Percentiles rank a stretch among this genome's conserved stretches.
Evolutionary conservation across 2,329 filamentous ascomycete genomes (phyloP).

Genomic region (Pochonia chlamydosporia): DNA sequence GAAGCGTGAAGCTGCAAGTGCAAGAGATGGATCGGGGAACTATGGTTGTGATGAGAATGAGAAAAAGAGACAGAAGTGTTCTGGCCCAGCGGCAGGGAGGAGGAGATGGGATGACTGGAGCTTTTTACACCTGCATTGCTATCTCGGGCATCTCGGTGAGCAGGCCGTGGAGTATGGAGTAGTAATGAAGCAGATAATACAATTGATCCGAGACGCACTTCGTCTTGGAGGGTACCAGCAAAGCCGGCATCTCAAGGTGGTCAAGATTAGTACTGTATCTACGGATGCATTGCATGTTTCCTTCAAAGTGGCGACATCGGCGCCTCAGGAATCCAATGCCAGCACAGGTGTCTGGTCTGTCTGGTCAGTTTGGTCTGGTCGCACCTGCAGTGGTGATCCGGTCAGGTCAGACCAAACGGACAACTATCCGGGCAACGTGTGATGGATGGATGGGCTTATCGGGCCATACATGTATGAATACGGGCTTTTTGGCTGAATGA

Average conservation of each 20-base stretch:
- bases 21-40: no score
- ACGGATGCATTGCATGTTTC: no score
- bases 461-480: neutral
- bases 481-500: no score
- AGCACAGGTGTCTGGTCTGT: neutral
- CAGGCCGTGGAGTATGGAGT: neutral
- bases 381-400: no score
- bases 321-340: conserved; percentile 2
- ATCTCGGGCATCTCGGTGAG: conserved; percentile 3
- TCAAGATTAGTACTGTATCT: no score
- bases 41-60: neutral
- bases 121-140: neutral
- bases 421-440: conserved; percentile 2
- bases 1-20: no score
- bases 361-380: no score
- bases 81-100: neutral
- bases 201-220: neutral
- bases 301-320: conserved; percentile 5
- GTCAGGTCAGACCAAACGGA: conserved; percentile 3
- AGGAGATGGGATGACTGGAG: neutral
- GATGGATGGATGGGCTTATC: conserved; percentile 5
- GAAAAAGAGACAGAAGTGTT: neutral
- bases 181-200: neutral
- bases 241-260: no score
- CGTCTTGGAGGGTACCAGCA: no score